Percentiles rank a stretch among this genome's conserved stretches.
phyloP scores from a whole-genome alignment of 2,329 filamentous ascomycete species.

The Fusarium penzigii region DNA sequence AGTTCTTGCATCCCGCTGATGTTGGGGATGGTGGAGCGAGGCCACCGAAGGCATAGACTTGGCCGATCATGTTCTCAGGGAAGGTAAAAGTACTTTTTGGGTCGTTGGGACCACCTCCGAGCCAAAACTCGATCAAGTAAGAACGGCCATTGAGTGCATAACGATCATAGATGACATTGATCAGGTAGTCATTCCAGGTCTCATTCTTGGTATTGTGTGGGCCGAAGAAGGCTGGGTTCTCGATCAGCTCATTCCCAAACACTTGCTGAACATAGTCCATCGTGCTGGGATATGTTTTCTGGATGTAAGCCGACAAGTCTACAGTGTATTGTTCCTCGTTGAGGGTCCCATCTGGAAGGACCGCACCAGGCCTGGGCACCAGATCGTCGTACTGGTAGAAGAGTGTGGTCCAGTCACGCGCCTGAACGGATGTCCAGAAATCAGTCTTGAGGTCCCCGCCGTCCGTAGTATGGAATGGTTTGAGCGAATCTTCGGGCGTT shows the following conservation, averaged over 20 bases:
- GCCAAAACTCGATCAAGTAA: constrained; percentile 14
- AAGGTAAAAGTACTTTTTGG: not conserved
- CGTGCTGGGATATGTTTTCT: not conserved
- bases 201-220: not conserved
- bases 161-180: constrained; percentile 15
- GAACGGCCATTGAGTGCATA: constrained; percentile 12
- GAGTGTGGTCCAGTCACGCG: constrained; percentile 9
- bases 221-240: constrained; percentile 1
- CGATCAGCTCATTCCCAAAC: not conserved
- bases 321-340: constrained; percentile 1
- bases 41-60: constrained; percentile 8
- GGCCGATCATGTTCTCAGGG: constrained; percentile 6
- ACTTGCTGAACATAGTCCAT: not conserved
- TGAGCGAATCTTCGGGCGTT: not conserved
- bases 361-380: not conserved
- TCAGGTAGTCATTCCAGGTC: constrained; percentile 15
- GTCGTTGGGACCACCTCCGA: constrained; percentile 3
- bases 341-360: not conserved
- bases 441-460: not conserved
- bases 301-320: not conserved
- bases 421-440: constrained; percentile 4
- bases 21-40: not conserved
- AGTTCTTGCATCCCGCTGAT: constrained; percentile 8
- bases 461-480: constrained; percentile 8
- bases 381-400: constrained; percentile 9